phyloP scores from a whole-genome alignment of 495 filamentous ascomycete species.

The Aspergillus avenaceus region DNA sequence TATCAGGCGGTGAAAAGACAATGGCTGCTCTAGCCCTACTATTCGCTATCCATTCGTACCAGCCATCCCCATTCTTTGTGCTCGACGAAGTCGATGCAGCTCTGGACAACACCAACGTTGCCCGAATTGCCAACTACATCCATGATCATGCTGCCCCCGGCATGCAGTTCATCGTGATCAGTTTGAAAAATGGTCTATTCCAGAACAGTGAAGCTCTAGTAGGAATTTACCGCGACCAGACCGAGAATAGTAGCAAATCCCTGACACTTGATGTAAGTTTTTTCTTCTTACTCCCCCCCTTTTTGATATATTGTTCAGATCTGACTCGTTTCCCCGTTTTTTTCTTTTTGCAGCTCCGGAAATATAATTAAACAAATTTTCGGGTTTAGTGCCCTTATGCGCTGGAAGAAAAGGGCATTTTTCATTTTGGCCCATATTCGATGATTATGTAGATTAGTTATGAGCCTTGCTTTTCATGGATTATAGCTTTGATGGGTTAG shows the following conservation, averaged over 20 bases:
- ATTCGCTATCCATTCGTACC: slow-evolving; percentile 93
- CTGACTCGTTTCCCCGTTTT: slow-evolving; percentile 9
- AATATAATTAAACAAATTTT: slow-evolving; percentile 33
- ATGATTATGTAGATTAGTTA: slow-evolving; percentile 11
- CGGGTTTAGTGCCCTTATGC: neutral
- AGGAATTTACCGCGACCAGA: slow-evolving; percentile 92
- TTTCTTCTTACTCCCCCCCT: neutral
- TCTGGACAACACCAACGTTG: slow-evolving; percentile 93
- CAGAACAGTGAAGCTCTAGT: slow-evolving; percentile 91
- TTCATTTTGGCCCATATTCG: slow-evolving; percentile 8
- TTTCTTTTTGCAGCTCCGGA: slow-evolving; percentile 33
- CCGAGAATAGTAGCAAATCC: slow-evolving; percentile 79
- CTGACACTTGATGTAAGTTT: slow-evolving; percentile 90
- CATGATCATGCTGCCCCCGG: slow-evolving; percentile 89
- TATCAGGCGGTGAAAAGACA: slow-evolving; percentile 97
- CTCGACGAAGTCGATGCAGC: slow-evolving; percentile 98
- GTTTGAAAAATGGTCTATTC: slow-evolving; percentile 88
- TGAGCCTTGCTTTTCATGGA: slow-evolving; percentile 10
- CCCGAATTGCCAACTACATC: slow-evolving; percentile 93
- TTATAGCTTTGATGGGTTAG: slow-evolving; percentile 26
- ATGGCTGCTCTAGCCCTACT: slow-evolving; percentile 95
- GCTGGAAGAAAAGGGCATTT: neutral
- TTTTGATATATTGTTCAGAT: no score
- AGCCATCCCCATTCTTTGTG: slow-evolving; percentile 95
- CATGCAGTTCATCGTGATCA: slow-evolving; percentile 99